Evolutionary conservation across 345 rosid genomes (phyloP).

Genomic region (Draba incana): DNA sequence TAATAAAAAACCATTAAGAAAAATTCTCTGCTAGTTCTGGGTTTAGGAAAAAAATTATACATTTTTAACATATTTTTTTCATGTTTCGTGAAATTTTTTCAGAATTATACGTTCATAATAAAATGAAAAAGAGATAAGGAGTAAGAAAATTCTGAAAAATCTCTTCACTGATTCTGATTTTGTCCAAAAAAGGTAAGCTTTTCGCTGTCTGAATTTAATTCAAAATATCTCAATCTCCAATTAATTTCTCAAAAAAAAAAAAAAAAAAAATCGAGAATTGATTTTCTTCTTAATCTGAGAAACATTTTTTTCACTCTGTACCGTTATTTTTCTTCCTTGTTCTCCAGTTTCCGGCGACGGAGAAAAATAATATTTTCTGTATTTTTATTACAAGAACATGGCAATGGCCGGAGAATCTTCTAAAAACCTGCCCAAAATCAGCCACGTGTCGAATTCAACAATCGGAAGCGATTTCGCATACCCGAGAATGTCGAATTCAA

Average conservation of each 20-base stretch:
- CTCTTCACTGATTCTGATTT: constrained; percentile 27
- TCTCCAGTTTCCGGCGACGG: constrained; percentile 28
- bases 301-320: background rate
- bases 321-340: background rate
- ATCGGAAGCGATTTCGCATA: constrained; percentile 48
- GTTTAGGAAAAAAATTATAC: background rate
- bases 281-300: constrained; percentile 18
- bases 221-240: constrained; percentile 9
- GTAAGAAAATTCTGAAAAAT: constrained; percentile 10
- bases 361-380: background rate
- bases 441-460: constrained; percentile 45
- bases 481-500: constrained; percentile 32
- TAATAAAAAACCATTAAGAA: no score
- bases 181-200: constrained; percentile 11
- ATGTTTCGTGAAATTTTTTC: background rate
- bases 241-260: background rate
- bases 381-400: no score
- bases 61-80: background rate
- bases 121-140: background rate
- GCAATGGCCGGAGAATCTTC: constrained; percentile 47
- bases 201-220: constrained; percentile 7
- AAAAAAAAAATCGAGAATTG: background rate
- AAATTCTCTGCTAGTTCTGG: background rate
- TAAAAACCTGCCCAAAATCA: constrained; percentile 45
- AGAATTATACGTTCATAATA: constrained; percentile 16